A percentile compares a stretch with the other conserved stretches of the same genome.
These are phyloP conservation scores for Vinca major DNA, from an alignment of 305 asterid species.

Conservation along the genomic window DNA sequence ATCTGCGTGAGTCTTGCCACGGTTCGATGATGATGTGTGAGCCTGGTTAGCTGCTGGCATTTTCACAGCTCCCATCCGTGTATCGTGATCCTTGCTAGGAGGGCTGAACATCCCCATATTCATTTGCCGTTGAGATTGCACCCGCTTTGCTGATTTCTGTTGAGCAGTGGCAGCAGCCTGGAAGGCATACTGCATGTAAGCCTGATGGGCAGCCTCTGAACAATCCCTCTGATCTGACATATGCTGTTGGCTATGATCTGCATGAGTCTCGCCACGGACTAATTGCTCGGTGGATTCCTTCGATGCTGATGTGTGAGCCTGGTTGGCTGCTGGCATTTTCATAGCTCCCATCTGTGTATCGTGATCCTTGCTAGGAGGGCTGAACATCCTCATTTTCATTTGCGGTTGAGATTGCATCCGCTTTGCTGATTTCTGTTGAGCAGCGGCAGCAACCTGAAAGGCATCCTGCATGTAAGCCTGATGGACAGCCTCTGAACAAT, in stretches of 20 bases:
- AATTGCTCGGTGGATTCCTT: constrained; percentile 57
- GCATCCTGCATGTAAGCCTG: constrained; percentile 25
- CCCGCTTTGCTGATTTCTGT: constrained; percentile 63
- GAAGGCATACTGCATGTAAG: constrained; percentile 23
- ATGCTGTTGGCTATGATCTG: constrained; percentile 50
- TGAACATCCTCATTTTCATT: constrained; percentile 59
- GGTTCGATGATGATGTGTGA: constrained; percentile 59
- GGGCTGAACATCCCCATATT: constrained; percentile 60
- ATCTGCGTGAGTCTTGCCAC: constrained; percentile 50
- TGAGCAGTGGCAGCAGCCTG: constrained; percentile 60
- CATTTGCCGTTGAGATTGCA: constrained; percentile 74
- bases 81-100: constrained; percentile 68
- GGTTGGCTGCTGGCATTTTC: constrained; percentile 68
- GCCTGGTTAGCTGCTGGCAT: constrained; percentile 65
- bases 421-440: constrained; percentile 63
- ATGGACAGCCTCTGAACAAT: constrained; percentile 37
- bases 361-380: constrained; percentile 63
- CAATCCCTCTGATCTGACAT: constrained; percentile 53
- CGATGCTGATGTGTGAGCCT: constrained; percentile 59
- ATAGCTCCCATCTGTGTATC: constrained; percentile 50
- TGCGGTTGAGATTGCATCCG: constrained; percentile 80
- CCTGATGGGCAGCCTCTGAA: constrained; percentile 32
- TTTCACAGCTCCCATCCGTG: constrained; percentile 50
- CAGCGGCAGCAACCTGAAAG: constrained; percentile 36
- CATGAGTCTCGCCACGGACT: constrained; percentile 43